A percentile compares a stretch with the other conserved stretches of the same genome.
Conservation (phyloP, 1,139 yeast species). For the Arxiozyma slooffiae region DNA sequence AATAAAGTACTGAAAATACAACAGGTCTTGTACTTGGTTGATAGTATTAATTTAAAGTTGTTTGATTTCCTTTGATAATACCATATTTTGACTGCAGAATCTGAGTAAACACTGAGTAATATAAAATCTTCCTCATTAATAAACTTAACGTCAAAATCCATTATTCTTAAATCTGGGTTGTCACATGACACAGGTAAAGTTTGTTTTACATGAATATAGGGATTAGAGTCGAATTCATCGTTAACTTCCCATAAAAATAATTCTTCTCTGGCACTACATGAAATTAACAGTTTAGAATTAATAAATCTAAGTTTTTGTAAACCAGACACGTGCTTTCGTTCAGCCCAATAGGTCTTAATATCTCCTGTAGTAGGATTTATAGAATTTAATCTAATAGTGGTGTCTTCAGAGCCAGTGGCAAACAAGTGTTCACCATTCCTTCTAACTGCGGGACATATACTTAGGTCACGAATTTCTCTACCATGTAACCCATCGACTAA, state of each 20-base stretch:
- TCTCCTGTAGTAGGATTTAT: slow-evolving; percentile 35
- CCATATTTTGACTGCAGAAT: slow-evolving; percentile 68
- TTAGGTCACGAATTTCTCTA: slow-evolving; percentile 68
- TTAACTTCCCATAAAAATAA: slow-evolving; percentile 64
- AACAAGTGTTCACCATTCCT: slow-evolving; percentile 32
- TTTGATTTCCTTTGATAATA: slow-evolving; percentile 34
- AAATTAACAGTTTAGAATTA: slow-evolving; percentile 41
- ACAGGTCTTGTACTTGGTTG: slow-evolving; percentile 56
- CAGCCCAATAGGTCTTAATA: slow-evolving; percentile 45
- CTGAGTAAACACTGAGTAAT: slow-evolving; percentile 69
- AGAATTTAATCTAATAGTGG: slow-evolving; percentile 52
- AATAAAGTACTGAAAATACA: slow-evolving; percentile 61
- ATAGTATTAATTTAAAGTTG: slow-evolving; percentile 37
- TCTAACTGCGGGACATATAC: slow-evolving; percentile 32
- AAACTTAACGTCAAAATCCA: slow-evolving; percentile 59
- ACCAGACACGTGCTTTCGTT: slow-evolving; percentile 81
- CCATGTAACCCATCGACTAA: slow-evolving; percentile 71
- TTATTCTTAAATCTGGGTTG: slow-evolving; percentile 75
- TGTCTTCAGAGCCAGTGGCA: slow-evolving; percentile 83
- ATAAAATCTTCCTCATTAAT: slow-evolving; percentile 34
- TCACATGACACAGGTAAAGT: slow-evolving; percentile 40
- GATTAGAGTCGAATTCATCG: slow-evolving; percentile 30
- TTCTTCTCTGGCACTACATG: slow-evolving; percentile 88
- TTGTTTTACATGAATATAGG: slow-evolving; percentile 40
- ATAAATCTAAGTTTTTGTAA: slow-evolving; percentile 66